These are phyloP conservation scores for Musa beccarii DNA, from an alignment of 176 grass and related monocot species.

Conservation along the genomic window DNA sequence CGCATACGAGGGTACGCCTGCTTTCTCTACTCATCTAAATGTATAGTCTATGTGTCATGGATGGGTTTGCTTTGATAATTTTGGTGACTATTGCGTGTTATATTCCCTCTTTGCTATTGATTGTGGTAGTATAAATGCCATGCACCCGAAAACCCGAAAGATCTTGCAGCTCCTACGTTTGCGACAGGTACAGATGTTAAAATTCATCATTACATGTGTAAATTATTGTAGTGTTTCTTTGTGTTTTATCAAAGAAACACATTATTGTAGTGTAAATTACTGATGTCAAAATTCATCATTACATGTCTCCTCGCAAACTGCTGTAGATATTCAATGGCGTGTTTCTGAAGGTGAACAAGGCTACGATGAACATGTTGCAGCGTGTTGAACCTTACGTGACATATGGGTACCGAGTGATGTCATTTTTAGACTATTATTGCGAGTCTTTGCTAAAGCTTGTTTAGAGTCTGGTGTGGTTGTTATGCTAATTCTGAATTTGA, in stretches of 20 bases:
- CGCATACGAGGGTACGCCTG: neutral
- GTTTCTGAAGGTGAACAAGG: neutral
- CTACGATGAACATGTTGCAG: neutral
- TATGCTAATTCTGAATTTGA: neutral
- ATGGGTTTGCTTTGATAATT: neutral
- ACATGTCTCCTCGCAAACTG: neutral
- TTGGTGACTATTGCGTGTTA: neutral
- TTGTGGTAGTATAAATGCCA: neutral
- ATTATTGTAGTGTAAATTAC: too few species aligned
- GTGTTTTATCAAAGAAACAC: neutral
- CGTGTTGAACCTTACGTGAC: neutral
- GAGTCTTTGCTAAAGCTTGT: too few species aligned
- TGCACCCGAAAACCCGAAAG: neutral
- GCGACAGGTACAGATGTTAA: neutral
- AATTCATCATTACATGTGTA: neutral
- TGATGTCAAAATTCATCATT: too few species aligned
- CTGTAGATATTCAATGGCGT: neutral
- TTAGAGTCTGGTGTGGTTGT: neutral
- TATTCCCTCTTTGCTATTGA: neutral
- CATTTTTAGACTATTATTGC: too few species aligned
- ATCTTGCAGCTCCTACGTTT: conserved; percentile 1
- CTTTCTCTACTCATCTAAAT: neutral
- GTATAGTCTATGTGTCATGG: neutral
- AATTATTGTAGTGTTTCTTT: neutral
- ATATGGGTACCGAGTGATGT: neutral